Base-by-base conservation (phyloP, 1,284 basidiomycete genomes). In the Fomitopsis betulina region DNA sequence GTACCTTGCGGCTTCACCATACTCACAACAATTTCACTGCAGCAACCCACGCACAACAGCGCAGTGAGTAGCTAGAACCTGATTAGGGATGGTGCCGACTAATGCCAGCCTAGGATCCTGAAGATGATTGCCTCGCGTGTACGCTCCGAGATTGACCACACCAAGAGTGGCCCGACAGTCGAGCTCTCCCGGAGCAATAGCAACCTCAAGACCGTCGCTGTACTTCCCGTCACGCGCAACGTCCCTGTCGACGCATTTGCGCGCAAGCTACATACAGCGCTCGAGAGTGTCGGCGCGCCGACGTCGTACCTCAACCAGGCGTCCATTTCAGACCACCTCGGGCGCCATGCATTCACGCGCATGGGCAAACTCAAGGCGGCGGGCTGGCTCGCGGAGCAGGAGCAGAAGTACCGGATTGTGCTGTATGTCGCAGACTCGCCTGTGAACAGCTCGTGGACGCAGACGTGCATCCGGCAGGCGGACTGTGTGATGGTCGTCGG, bases 401-500 rank as follows among this genome's bases (percentile, higher is more conserved):
- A 98, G 71, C 93, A 97, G 74, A 84, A 91, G 68, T 95, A 90
- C 69, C 83, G 92, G 25, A 95, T 87, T 2, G 94, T 98, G 0
- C 79, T 98, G 10, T 98, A 98, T 70, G 93, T 98, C 23, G 95
- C 92, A 2, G 94, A 98, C 73, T 94, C 94, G 0, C 87, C 94
- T 0, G 93, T 95, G 23, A 91, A 86, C 56, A 94, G 91, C 61
- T 89, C 93, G 21, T 98, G 96, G 95, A 97, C 95, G n/a, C 88
- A 96, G 73, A 98, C 94, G 0, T 97, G 94, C 69, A 95, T 98
- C 62, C 84, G 93, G 27, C 94, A 96, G 85, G 97, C 97, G 13
- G 96, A 99, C 75, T 95, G 90, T 68, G 91, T 99, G 19, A 88
- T 99, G 80, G 85, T 99, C 21, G 90, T 99, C 37, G 95, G 95